A percentile compares a stretch with the other conserved stretches of the same genome.
Evolutionary conservation across 2,329 filamentous ascomycete genomes (phyloP).

Genomic region (Stagonosporopsis rhizophila): DNA sequence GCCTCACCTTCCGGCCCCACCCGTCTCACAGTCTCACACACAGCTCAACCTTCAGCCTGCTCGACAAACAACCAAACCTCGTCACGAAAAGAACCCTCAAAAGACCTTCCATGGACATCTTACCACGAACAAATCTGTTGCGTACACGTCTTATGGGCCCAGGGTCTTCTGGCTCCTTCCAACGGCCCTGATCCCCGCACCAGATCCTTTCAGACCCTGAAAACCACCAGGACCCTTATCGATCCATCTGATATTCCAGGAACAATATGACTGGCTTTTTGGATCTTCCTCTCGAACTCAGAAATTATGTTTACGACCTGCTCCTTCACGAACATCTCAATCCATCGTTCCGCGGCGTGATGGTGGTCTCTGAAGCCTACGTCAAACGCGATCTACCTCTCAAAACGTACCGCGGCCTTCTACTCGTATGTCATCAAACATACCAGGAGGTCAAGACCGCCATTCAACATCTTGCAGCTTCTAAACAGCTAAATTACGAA

Average conservation of each 20-base stretch:
- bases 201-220: slow-evolving; percentile 24
- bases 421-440: slow-evolving; percentile 34
- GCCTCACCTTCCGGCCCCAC: slow-evolving; percentile 19
- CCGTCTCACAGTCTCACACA: slow-evolving; percentile 20
- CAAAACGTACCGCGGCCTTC: slow-evolving; percentile 37
- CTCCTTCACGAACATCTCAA: slow-evolving; percentile 32
- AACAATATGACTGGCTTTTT: slow-evolving; percentile 39
- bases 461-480: slow-evolving; percentile 36
- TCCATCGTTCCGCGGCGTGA: slow-evolving; percentile 36
- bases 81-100: background rate
- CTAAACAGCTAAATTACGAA: slow-evolving; percentile 36
- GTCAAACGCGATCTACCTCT: slow-evolving; percentile 39
- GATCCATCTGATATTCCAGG: slow-evolving; percentile 14
- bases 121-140: slow-evolving; percentile 10
- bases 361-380: slow-evolving; percentile 38
- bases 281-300: slow-evolving; percentile 39
- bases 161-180: slow-evolving; percentile 6
- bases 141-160: slow-evolving; percentile 15
- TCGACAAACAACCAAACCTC: slow-evolving; percentile 8
- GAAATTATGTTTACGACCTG: slow-evolving; percentile 40
- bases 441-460: slow-evolving; percentile 37
- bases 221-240: slow-evolving; percentile 15
- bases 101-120: slow-evolving; percentile 17
- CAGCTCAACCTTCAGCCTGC: slow-evolving; percentile 16
- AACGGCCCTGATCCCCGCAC: slow-evolving; percentile 18